phyloP scores from a whole-genome alignment of 176 grass and related monocot species.

The Ensete glaucum region DNA sequence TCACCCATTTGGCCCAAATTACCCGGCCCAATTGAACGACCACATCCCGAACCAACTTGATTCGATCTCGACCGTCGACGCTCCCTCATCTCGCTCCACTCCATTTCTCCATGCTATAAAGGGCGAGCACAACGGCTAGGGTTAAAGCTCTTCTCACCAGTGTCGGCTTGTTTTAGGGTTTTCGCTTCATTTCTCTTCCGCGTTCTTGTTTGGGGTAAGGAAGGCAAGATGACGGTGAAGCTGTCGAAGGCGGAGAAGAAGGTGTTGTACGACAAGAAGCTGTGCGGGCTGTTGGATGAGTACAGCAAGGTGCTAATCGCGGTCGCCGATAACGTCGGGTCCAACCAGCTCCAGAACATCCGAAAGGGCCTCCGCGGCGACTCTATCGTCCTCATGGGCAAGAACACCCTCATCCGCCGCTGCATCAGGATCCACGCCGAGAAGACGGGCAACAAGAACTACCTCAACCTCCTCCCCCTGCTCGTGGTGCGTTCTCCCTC shows the following conservation, averaged over 20 bases:
- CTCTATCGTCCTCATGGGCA: slow-evolving; percentile 11
- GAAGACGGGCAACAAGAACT: slow-evolving; percentile 17
- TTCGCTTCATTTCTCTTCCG: no score
- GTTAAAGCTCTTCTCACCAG: no score
- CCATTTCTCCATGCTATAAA: no score
- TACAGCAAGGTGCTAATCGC: slow-evolving; percentile 11
- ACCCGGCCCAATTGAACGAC: no score
- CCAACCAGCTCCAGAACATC: slow-evolving; percentile 12
- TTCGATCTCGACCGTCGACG: no score
- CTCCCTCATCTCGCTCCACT: no score
- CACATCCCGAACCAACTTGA: no score
- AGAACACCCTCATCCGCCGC: slow-evolving; percentile 16
- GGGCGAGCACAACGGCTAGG: no score
- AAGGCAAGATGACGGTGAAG: neutral
- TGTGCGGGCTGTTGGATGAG: slow-evolving; percentile 6
- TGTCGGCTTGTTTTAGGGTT: no score
- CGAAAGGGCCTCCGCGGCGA: slow-evolving; percentile 6
- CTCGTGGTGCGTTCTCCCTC: neutral
- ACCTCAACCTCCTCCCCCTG: slow-evolving; percentile 9
- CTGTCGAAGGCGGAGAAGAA: slow-evolving; percentile 13
- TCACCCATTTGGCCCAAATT: no score
- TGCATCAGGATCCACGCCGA: slow-evolving; percentile 7
- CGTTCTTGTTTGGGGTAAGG: neutral
- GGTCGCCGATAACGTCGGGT: slow-evolving; percentile 7
- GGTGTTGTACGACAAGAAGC: slow-evolving; percentile 11